A percentile compares a stretch with the other conserved stretches of the same genome.
Conservation (phyloP, 2,329 filamentous ascomycete genomes). For the Emmonsia crescens region DNA sequence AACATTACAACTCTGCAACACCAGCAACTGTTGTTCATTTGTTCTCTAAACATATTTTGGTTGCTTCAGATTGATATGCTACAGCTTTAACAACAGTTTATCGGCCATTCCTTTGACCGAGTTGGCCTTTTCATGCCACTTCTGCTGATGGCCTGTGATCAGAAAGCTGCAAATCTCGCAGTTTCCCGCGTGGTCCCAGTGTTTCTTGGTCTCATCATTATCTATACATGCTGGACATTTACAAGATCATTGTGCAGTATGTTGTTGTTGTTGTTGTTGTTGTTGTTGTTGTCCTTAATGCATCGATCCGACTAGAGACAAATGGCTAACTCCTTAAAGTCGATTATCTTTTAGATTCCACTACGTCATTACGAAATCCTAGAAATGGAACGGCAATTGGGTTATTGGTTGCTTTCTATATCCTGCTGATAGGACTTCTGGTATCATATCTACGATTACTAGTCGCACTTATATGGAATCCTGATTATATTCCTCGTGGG, state of each 20-base stretch:
- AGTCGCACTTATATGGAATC: slow-evolving; percentile 55
- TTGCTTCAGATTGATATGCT: neutral
- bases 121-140: slow-evolving; percentile 1
- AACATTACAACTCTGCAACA: neutral
- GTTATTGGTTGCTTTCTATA: slow-evolving; percentile 61
- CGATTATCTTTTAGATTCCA: slow-evolving; percentile 54
- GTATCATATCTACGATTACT: slow-evolving; percentile 61
- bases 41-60: neutral
- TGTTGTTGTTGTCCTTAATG: neutral
- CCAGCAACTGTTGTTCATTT: neutral
- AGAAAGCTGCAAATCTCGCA: slow-evolving; percentile 44
- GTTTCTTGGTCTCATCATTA: slow-evolving; percentile 54
- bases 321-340: slow-evolving; percentile 38
- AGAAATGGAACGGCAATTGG: slow-evolving; percentile 51
- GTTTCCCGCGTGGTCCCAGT: slow-evolving; percentile 58
- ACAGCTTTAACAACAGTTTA: neutral
- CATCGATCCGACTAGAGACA: neutral
- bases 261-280: slow-evolving; percentile 35
- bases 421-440: slow-evolving; percentile 58
- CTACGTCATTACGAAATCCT: slow-evolving; percentile 22
- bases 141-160: slow-evolving; percentile 25
- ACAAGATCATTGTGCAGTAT: slow-evolving; percentile 57
- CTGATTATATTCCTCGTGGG: slow-evolving; percentile 63
- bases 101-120: neutral
- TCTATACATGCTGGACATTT: slow-evolving; percentile 61